Base-by-base conservation (phyloP, 768 basidiomycete genomes). In the Lactarius hengduanensis region DNA sequence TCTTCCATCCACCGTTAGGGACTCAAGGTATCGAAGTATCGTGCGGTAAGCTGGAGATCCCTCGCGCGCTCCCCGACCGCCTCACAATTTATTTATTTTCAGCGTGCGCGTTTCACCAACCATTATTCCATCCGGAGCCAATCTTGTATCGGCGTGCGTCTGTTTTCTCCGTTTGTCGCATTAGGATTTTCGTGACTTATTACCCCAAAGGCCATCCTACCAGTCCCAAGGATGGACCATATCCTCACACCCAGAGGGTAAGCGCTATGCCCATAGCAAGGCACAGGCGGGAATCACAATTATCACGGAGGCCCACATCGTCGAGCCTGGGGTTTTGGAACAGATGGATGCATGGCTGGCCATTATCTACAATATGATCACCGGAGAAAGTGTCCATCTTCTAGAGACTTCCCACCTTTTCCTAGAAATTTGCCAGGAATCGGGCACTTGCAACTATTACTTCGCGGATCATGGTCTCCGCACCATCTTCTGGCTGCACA, bases 201-300 rank as follows among this genome's bases (percentile, higher is more conserved):
- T 6, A 0, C 30, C 2, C 6, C 26, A 10, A 15, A 63, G 66
- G 1, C 62, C 66, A 1, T 59, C 62, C 2, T 67, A 67, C 32
- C 53, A 26, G 38, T 38, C 66, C 40, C 32, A 34, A 22, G n/a
- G 36, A 3, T 67, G 66, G 66, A 59, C 43, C 0, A 28, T 56
- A 3, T 59, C 62, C 7, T 1, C 55, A 45, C 66, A 67, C 4
- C 57, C 66, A 11, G 66, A 67, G n/a, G 66, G 66, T 20, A 67
- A 60, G 36, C 41, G 53, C 22, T 67, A 67, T 4, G 41, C 62
- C 0, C 41, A 63, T 28, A 40, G 34, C 18, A 18, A 7, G 9
- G 32, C 10, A 3, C 53, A 59, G 9, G 20, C 20, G 3, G 61
- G 65, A 3, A 8, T 67, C 1, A 63, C 62, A 0, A 1, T 67